Evolutionary conservation across 1,284 basidiomycete genomes (phyloP).

Genomic region (Chondrostereum purpureum): DNA sequence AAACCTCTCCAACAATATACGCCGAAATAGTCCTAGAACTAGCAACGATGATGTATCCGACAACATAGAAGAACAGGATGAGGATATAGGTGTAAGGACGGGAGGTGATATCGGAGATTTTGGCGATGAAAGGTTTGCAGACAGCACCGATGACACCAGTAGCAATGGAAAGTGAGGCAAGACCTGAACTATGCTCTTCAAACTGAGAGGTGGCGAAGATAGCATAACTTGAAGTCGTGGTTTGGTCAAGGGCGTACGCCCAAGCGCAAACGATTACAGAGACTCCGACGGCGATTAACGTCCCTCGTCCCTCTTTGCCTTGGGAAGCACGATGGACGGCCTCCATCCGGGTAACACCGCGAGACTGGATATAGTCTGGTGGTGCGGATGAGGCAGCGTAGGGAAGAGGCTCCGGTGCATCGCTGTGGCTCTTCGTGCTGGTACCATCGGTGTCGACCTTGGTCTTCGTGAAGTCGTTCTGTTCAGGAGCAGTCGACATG

Average conservation of each 20-base stretch:
- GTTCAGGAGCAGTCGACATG: background rate
- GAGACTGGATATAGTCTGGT: conserved; percentile 11
- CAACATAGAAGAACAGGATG: conserved; percentile 19
- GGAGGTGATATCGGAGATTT: conserved; percentile 19
- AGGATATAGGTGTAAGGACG: conserved; percentile 12
- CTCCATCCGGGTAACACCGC: conserved; percentile 14
- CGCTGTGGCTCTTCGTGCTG: background rate
- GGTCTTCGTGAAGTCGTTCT: background rate
- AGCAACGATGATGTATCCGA: conserved; percentile 19
- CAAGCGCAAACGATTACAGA: conserved; percentile 14
- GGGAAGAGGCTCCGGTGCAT: background rate
- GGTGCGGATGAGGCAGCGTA: background rate
- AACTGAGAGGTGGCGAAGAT: conserved; percentile 13
- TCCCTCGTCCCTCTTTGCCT: conserved; percentile 6
- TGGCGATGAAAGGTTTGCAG: conserved; percentile 21
- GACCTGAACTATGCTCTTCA: conserved; percentile 11
- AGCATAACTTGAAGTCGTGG: conserved; percentile 12
- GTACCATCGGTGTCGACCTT: background rate
- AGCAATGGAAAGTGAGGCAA: conserved; percentile 14
- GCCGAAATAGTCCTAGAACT: conserved; percentile 15
- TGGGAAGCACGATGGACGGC: conserved; percentile 11
- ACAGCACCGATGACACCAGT: conserved; percentile 19
- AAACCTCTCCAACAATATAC: conserved; percentile 17
- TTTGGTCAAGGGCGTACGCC: conserved; percentile 13
- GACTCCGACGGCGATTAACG: conserved; percentile 9